Base-by-base conservation (phyloP, 192 early-diverging fungal species). In the Backusella westeae region DNA sequence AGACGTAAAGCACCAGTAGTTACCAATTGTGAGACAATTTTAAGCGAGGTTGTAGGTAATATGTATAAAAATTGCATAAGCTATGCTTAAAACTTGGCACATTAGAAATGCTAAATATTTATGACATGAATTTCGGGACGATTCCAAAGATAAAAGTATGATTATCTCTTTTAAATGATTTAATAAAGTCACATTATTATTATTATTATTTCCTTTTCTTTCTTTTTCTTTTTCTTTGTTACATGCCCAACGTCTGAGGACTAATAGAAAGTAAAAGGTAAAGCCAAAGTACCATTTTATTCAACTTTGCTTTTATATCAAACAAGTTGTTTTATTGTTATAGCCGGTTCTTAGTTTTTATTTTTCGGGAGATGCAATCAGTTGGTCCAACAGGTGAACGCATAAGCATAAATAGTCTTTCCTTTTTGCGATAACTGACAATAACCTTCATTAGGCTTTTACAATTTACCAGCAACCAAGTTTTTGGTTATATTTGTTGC, bases 391-490 rank as follows among this genome's bases (percentile, higher is more conserved):
- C 56, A 63, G 56, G 56, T 63, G 56, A 63, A 63, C 0, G n/a
- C n/a, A 53, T 19, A 56, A 10, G 21, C 21, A 29, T 44, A 49
- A 49, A 49, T 7, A 23, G 23, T 23, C 4, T 29, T 63, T 23
- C 10, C 9, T 10, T 12, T 23, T 12, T 63, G 9, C 10, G 2
- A 21, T 56, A 21, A 14, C 56, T 63, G 23, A 63, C 26, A 12
- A 26, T 26, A 29, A 29, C 21, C 23, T 42, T 38, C 21, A 17
- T n/a, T 29, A 52, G 91, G 91, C 38, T 91, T 92, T 72, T 84
- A 88, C 36, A 90, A 91, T 81, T 89, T 89, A 35, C 91, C 89
- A 17, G 83, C 86, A 23, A 90, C 87, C n/a, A 92, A 91, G 75
- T 72, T 80, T 10, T 72, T 90, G 29, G 63, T 88, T 6, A 71